These are phyloP conservation scores for Leptomonas pyrrhocoris DNA, from an alignment of 208 protist species.

Conservation along the genomic window DNA sequence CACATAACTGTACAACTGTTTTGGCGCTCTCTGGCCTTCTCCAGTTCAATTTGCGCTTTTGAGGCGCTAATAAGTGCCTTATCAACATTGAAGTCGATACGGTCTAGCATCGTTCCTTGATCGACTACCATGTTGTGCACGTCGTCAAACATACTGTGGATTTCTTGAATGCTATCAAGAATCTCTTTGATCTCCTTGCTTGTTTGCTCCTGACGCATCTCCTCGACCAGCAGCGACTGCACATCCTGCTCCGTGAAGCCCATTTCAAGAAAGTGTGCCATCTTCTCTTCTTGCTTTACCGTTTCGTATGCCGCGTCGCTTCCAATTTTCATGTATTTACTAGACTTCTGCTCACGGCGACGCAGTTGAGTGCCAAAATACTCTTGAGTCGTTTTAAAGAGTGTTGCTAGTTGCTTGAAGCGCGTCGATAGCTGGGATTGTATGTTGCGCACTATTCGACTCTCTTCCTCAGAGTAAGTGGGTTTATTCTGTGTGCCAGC, in stretches of 20 bases:
- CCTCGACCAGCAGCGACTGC: conserved; percentile 69
- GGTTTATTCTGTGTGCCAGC: conserved; percentile 44
- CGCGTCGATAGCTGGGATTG: conserved; percentile 49
- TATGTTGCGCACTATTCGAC: conserved; percentile 45
- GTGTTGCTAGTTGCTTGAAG: conserved; percentile 42
- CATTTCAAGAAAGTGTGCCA: conserved; percentile 70
- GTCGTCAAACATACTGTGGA: conserved; percentile 87
- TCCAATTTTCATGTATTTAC: conserved; percentile 67
- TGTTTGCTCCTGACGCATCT: conserved; percentile 57
- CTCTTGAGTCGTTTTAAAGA: conserved; percentile 66
- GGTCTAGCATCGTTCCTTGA: conserved; percentile 91
- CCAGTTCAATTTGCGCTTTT: conserved; percentile 70
- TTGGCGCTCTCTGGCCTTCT: conserved; percentile 82
- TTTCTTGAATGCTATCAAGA: conserved; percentile 79
- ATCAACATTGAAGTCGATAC: conserved; percentile 92
- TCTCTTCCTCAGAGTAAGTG: conserved; percentile 53
- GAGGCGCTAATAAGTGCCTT: conserved; percentile 53
- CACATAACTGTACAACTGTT: conserved; percentile 61
- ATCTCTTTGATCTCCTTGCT: conserved; percentile 84
- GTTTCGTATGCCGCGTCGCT: conserved; percentile 54
- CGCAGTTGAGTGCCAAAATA: conserved; percentile 56
- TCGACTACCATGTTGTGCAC: conserved; percentile 77
- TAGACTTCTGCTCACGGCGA: conserved; percentile 50
- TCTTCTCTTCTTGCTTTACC: conserved; percentile 63
- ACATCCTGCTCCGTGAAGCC: conserved; percentile 86